Base-by-base conservation (phyloP, 345 rosid species). In the Draba incana region DNA sequence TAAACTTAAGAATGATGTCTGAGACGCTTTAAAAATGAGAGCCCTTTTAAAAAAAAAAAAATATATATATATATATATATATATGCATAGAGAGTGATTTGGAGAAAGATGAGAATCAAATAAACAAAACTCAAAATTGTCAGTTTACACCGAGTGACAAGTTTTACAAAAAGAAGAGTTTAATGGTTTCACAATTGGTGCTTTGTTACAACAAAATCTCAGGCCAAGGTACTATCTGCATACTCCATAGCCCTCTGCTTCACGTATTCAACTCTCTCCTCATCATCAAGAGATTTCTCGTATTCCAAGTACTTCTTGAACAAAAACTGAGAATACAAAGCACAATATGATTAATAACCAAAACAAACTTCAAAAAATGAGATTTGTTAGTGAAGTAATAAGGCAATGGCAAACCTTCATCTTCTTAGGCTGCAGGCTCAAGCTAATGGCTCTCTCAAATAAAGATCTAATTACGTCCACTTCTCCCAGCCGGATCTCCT, bases 401-500 rank as follows among this genome's bases (percentile, higher is more conserved):
- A 33, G 42, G 62, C 10, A 41, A 23, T 23, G 43, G 72, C 78
- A 10, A 41, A 92, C 98, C 78, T 89, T 89, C 83, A 94, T 91
- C 77, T 87, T 94, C 74, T 86, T 88, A 4, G 92, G 84, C 8
- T 90, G 88, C 31, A 94, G 85, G 80, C 92, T 94, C 82, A 89
- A 81, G 76, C 88, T 88, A 53, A 77, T 86, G 55, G 97, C 96
- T 57, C 96, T 91, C 81, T 91, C 97, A 57, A 94, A 94, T 42
- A 94, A 81, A 14, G 87, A 62, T 8, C 88, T 89, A 41, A 78
- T 85, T 33, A 86, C 69, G 50, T 88, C 97, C 4, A 64, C 77
- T 38, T 94, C 96, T 73, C 91, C 96, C 6, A 87, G 83, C 61
- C 80, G 82, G 66, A 87, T 88, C 78, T 94, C 97, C 99, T 94